Conservation (phyloP, 23 red algal species). For the Cyanidioschyzon merolae region DNA sequence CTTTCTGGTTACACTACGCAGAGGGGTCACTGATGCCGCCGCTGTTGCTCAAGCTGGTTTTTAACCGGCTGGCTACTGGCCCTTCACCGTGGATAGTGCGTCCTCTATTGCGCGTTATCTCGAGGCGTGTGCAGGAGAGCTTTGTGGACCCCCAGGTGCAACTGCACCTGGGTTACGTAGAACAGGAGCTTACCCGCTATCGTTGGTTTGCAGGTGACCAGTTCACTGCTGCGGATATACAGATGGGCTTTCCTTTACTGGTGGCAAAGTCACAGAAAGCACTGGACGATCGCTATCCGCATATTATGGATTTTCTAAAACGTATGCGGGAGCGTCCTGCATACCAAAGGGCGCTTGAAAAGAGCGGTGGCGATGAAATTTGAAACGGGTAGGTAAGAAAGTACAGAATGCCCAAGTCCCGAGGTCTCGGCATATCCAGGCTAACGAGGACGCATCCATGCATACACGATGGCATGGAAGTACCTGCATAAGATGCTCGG, state of each 20-base stretch:
- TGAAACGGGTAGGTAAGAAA: not conserved
- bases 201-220: slow-evolving; percentile 16
- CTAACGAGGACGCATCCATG: too few species aligned
- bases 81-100: not conserved
- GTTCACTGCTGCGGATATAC: slow-evolving; percentile 15
- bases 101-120: not conserved
- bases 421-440: too few species aligned
- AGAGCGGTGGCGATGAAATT: not conserved
- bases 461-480: too few species aligned
- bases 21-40: slow-evolving; percentile 17
- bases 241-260: not conserved
- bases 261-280: not conserved
- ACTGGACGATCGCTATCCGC: not conserved
- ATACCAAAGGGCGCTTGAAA: not conserved
- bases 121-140: not conserved
- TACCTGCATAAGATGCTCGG: too few species aligned
- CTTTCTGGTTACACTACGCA: slow-evolving; percentile 14
- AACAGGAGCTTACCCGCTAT: not conserved
- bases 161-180: not conserved
- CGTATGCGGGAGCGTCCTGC: slow-evolving; percentile 5
- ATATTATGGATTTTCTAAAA: not conserved
- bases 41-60: slow-evolving; percentile 7
- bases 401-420: too few species aligned
- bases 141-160: slow-evolving; percentile 5
- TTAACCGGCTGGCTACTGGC: not conserved